Evolutionary conservation across 2,329 filamentous ascomycete species (phyloP), one percentile per base, ranked within the genome.

Genomic region (Penicillium sp.): DNA sequence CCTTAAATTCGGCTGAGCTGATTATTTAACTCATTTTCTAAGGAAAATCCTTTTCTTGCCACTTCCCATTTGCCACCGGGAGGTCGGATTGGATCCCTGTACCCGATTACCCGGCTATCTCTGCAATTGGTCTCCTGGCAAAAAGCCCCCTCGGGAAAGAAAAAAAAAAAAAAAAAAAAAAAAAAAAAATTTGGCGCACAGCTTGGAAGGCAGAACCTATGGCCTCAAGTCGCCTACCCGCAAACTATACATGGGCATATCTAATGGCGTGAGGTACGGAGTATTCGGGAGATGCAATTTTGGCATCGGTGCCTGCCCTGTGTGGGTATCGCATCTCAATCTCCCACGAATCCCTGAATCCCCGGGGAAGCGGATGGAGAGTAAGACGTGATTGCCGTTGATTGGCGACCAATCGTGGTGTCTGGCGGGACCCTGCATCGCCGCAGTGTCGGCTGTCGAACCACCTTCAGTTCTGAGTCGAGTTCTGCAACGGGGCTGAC

Each of bases 81-180:
- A 4, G 8, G 10, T 29, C 4, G 10, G 9, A 8, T 20, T 18
- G 15, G 15, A 7, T 1, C 33, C 33, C 2, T 12, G 8, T 37
- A 20, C n/a, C 33, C 33, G 18, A 20, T 12, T 20, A 20, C 9
- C 33, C 33, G 33, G 8, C 33, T 37, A 37, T 37, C 33, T 18
- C 33, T 37, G 33, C 15, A 18, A 20, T 37, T 20, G 18, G 33
- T 6, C 8, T 37, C 18, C 33, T 37, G 15, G 15, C 15, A 6
- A 37, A 35, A 20, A 18, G 8, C 18, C 4, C 20, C 20, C 3
- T 23, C 20, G 20, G 20, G n/a, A n/a, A n/a, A n/a, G n/a, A n/a
- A n/a, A n/a, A n/a, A 23, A 55, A 57, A 46, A 50, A 57, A 44
- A 52, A 28, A 32, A 50, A 50, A 45, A 50, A 57, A 46, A 46